Conservation (phyloP, 2,329 filamentous ascomycete species). For the Aspergillus sp. region DNA sequence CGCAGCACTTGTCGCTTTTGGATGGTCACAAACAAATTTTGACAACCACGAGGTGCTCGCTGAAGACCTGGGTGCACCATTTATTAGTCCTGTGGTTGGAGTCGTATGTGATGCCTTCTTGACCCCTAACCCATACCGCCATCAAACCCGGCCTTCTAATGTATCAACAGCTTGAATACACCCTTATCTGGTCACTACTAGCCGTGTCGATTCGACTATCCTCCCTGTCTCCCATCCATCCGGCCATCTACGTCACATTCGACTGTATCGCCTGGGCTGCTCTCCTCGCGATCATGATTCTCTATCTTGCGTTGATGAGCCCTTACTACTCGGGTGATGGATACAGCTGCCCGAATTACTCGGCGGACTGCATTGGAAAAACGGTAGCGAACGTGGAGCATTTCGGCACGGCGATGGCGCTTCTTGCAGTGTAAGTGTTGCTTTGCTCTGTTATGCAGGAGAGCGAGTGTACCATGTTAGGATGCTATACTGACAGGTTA, state of each 20-base stretch:
- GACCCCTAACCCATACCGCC: not conserved
- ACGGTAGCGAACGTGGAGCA: slow-evolving; percentile 5
- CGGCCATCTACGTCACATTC: slow-evolving; percentile 10
- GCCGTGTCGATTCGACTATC: slow-evolving; percentile 7
- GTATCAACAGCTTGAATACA: slow-evolving; percentile 2
- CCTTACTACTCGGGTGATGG: slow-evolving; percentile 5
- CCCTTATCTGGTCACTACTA: slow-evolving; percentile 9
- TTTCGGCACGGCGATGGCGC: slow-evolving; percentile 10
- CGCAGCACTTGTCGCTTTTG: slow-evolving; percentile 6
- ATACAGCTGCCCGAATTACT: slow-evolving; percentile 1
- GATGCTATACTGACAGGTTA: not conserved
- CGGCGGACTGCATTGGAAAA: slow-evolving; percentile 5
- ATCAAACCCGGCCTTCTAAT: not conserved
- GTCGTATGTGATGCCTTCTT: slow-evolving; percentile 1
- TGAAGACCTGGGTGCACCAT: slow-evolving; percentile 2
- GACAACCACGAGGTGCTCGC: not conserved
- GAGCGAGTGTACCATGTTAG: not conserved
- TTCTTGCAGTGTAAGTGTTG: slow-evolving; percentile 6
- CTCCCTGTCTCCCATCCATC: slow-evolving; percentile 4
- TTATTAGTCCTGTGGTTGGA: slow-evolving; percentile 7
- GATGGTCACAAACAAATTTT: slow-evolving; percentile 3
- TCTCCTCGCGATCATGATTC: not conserved
- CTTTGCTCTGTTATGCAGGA: not conserved
- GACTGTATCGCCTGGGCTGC: slow-evolving; percentile 6
- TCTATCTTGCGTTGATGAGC: slow-evolving; percentile 1